phyloP scores from a whole-genome alignment of 2,329 filamentous ascomycete species.

The Trichoderma arundinaceum region DNA sequence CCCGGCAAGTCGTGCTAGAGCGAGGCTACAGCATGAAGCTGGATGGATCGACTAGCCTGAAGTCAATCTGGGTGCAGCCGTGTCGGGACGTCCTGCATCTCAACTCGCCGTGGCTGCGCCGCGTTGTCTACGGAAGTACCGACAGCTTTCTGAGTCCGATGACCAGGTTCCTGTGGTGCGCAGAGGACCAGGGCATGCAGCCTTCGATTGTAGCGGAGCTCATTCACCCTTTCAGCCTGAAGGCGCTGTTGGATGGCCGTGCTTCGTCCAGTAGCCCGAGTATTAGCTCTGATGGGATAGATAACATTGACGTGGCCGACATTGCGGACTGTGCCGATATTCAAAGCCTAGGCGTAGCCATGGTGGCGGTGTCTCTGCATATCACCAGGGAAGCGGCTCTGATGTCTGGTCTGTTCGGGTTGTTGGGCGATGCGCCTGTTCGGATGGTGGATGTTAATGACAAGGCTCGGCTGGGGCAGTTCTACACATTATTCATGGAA shows the following conservation, averaged over 20 bases:
- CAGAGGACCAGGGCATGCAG: not conserved
- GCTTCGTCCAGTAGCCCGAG: not conserved
- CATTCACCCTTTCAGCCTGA: not conserved
- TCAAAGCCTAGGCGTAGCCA: not conserved
- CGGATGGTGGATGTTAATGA: not conserved
- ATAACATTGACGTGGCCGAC: not conserved
- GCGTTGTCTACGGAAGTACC: not conserved
- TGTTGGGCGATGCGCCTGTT: not conserved
- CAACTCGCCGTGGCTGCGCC: not conserved
- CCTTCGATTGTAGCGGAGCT: not conserved
- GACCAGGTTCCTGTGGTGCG: not conserved
- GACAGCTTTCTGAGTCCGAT: not conserved
- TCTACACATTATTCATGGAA: not conserved
- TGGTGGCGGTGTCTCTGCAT: not conserved
- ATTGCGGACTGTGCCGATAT: not conserved
- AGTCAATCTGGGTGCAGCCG: not conserved
- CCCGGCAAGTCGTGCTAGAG: not conserved
- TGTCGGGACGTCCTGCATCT: not conserved
- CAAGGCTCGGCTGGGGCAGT: not conserved
- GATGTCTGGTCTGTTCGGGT: not conserved
- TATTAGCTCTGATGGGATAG: not conserved
- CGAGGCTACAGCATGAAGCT: not conserved
- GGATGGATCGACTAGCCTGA: not conserved
- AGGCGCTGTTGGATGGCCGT: not conserved
- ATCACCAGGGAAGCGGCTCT: not conserved